Evolutionary conservation across 2,329 filamentous ascomycete species (phyloP), one percentile per base, ranked within the genome.

Genomic region (Fusarium newnesense): DNA sequence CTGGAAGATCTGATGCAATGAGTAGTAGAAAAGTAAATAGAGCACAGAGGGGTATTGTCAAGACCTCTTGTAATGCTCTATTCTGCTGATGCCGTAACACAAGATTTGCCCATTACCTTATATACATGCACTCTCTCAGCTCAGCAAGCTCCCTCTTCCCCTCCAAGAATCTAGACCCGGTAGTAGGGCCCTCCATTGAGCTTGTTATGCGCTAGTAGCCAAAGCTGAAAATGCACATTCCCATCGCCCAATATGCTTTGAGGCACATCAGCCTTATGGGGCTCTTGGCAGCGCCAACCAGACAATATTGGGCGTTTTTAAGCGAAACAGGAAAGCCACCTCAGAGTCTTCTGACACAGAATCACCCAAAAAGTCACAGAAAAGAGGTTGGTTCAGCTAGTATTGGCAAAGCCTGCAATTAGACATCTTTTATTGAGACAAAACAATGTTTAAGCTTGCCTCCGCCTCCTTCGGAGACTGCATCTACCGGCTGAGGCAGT

Each of bases 221-320:
- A 10, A 18, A 67, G 64, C 64, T 67, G 64, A 67, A 67, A 67
- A 49, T 26, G 19, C 15, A 21, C 26, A 59, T 34, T 52, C 46
- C 46, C 42, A 7, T 11, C 18, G 5, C 10, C 54, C 40, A 46
- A 68, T 43, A 30, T 47, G 36, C 9, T 68, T 53, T 30, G 46
- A 21, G 9, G n/a, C 36, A 34, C n/a, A 37, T 60, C 50, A 67
- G 64, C 64, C 64, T 60, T 60, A 60, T 60, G 61, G 61, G 28
- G 49, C 49, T 36, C 28, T 19, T 59, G 43, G 26, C 16, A 47
- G 10, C 43, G 39, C 19, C 26, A 39, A 36, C 37, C 36, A 59
- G 16, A 43, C 61, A 37, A 7, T 12, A 39, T 39, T 39, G n/a
- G 53, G 39, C 21, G 34, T 30, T 39, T 36, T 47, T 53, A 47